Percentiles rank a stretch among this genome's conserved stretches.
These are phyloP conservation scores for Colletotrichum orbiculare DNA, from an alignment of 2,329 filamentous ascomycete genomes.

Conservation along the genomic window DNA sequence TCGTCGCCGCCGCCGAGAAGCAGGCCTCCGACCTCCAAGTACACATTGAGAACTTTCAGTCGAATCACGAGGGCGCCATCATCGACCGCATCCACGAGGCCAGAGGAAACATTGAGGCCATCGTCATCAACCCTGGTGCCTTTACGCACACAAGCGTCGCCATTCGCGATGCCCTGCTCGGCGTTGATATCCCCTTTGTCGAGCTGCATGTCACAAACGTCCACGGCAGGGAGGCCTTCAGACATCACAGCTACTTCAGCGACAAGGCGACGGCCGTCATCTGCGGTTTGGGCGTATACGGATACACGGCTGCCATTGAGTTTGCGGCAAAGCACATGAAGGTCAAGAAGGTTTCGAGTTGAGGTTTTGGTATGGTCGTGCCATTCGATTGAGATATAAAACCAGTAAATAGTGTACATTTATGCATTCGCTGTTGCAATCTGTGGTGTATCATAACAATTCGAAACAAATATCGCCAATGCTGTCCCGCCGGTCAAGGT, in stretches of 20 bases:
- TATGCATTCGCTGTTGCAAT: conserved; percentile 9
- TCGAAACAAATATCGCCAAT: not conserved
- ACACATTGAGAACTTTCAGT: conserved; percentile 68
- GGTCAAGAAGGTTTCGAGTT: conserved; percentile 43
- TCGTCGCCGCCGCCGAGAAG: conserved; percentile 60
- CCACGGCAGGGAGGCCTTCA: conserved; percentile 71
- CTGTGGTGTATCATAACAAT: conserved; percentile 2
- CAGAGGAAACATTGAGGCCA: conserved; percentile 66
- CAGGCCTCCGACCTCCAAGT: conserved; percentile 61
- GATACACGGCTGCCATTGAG: conserved; percentile 71
- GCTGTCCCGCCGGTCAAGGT: not conserved
- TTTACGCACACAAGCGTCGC: conserved; percentile 82
- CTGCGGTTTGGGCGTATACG: conserved; percentile 73
- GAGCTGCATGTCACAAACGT: conserved; percentile 84
- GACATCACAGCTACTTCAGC: conserved; percentile 77
- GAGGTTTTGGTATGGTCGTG: not conserved
- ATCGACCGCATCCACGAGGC: conserved; percentile 79
- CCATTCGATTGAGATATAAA: not conserved
- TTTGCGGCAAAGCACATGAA: conserved; percentile 60
- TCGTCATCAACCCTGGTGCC: conserved; percentile 81
- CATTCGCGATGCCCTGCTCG: conserved; percentile 78
- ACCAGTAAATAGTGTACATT: conserved; percentile 22
- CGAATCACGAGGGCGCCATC: conserved; percentile 81
- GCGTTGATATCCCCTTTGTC: conserved; percentile 77
- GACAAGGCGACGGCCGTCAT: conserved; percentile 82